Evolutionary conservation across 495 filamentous ascomycete genomes (phyloP), one percentile per base, ranked within the genome.

Genomic region (Penicillium salamii): DNA sequence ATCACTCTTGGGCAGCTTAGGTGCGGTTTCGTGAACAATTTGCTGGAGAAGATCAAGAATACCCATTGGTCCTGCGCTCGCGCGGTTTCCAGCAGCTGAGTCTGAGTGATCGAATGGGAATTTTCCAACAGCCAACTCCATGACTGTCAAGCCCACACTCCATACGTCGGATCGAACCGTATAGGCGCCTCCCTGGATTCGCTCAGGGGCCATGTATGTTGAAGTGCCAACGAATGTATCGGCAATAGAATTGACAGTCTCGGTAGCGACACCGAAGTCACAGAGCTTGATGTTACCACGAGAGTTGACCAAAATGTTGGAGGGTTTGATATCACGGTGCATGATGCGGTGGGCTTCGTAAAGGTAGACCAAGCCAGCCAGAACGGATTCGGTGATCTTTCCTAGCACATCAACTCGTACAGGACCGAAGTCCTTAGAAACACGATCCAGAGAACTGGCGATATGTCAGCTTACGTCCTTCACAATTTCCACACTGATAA

Each of bases 161-260:
- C 93, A 98, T 3, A 98, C 93, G 58, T 98, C 93, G 3, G 91
- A 96, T 67, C 96, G 97, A 55, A 98, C 92, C 0, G 92, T 96
- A 68, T 98, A 98, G 52, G 89, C 89, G 43, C 91, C 89, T 24
- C 93, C 93, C 62, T 96, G 90, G 52, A 98, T 98, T 63, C 93
- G 85, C 69, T 98, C 93, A 0, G 93, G 93, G 0, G 93, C 93
- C 93, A 98, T 98, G 70, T 97, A 98, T 40, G 93, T 98, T 5
- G 91, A 96, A 6, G 93, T 98, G 20, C 93, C 93, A 7, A 98
- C 93, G 55, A 98, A 98, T 1, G 93, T 98, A 66, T 97, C 90
- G 43, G 93, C 93, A 46, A 98, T 88, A 9, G 92, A 97, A 68
- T 97, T 97, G 57, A 96, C 88, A 2, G 96, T 82, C 71, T 97